These are phyloP conservation scores for Ambrosia trifida DNA, from an alignment of 129 eudicot species.

Conservation along the genomic window DNA sequence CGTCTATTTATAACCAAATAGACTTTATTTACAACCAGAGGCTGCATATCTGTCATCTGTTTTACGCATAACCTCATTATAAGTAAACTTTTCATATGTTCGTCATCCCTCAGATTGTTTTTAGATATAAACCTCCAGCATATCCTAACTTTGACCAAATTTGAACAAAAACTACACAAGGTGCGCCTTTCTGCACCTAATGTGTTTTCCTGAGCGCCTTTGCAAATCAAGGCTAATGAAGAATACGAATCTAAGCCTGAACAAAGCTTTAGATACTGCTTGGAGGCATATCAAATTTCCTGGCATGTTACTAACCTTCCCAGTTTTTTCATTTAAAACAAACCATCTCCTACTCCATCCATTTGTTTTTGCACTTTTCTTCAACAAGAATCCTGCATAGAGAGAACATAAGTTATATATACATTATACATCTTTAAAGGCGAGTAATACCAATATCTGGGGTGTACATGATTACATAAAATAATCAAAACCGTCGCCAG, in stretches of 20 bases:
- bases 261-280: not conserved
- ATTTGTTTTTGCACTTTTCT: slow-evolving; percentile 87
- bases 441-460: not conserved
- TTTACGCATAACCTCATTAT: too few relatives aligned
- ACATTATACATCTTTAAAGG: slow-evolving; percentile 11
- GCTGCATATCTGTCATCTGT: too few relatives aligned
- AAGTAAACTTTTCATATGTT: too few relatives aligned
- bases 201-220: too few relatives aligned
- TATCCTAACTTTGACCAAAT: too few relatives aligned
- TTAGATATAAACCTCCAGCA: too few relatives aligned
- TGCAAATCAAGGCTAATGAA: too few relatives aligned
- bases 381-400: slow-evolving; percentile 71
- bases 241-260: not conserved
- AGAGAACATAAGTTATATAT: slow-evolving; percentile 1
- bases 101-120: too few relatives aligned
- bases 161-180: too few relatives aligned
- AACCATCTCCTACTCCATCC: slow-evolving; percentile 98
- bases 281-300: slow-evolving; percentile 10
- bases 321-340: slow-evolving; percentile 93
- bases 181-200: too few relatives aligned
- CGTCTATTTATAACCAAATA: too few relatives aligned
- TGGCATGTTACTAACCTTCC: slow-evolving; percentile 68
- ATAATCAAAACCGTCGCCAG: not conserved
- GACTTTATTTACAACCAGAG: too few relatives aligned
- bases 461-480: not conserved